These are phyloP conservation scores for Collybiopsis confluens DNA, from an alignment of 768 basidiomycete species.

Conservation along the genomic window DNA sequence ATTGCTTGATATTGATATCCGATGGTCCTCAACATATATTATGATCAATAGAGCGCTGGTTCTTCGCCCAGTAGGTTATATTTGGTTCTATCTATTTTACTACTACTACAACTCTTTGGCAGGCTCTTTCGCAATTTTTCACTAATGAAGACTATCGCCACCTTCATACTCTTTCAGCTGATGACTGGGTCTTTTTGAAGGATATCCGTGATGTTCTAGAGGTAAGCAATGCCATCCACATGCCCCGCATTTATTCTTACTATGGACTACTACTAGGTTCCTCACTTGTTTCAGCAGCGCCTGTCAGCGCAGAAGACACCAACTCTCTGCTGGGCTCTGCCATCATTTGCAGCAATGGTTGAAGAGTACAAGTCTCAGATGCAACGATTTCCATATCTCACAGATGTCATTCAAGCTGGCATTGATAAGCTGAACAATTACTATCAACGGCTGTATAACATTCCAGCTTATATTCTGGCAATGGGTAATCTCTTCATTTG, in stretches of 20 bases:
- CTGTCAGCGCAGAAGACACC: constrained; percentile 11
- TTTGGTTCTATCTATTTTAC: too few relatives aligned
- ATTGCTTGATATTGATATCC: background rate
- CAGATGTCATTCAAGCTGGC: background rate
- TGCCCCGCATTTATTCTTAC: background rate
- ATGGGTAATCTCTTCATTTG: background rate
- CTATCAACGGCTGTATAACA: background rate
- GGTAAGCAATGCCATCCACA: background rate
- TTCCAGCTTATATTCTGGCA: background rate
- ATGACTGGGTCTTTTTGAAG: background rate
- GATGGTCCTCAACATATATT: background rate
- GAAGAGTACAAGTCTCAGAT: background rate
- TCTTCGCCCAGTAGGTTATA: background rate
- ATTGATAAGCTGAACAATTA: background rate
- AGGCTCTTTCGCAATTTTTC: too few relatives aligned
- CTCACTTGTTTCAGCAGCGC: constrained; percentile 9
- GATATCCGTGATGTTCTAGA: background rate
- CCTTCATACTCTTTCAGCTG: too few relatives aligned
- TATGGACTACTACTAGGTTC: background rate
- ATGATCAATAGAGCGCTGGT: background rate
- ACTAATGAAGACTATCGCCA: too few relatives aligned
- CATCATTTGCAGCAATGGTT: constrained; percentile 8
- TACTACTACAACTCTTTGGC: too few relatives aligned
- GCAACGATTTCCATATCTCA: background rate
- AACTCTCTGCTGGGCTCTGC: constrained; percentile 8